Base-by-base conservation (phyloP, 345 rosid genomes). In the Murraya paniculata region DNA sequence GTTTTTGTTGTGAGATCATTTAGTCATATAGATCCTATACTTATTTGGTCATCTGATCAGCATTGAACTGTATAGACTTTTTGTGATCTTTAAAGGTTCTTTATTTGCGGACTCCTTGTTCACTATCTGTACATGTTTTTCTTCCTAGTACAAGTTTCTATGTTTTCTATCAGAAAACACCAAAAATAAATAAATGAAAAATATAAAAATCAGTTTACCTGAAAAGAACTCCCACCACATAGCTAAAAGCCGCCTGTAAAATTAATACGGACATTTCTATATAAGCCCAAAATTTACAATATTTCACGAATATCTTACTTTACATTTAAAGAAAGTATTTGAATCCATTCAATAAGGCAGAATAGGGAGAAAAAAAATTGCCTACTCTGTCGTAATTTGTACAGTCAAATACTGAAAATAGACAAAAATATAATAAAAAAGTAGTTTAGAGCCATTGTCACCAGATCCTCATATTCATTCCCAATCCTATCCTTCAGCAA, bases 171-270 rank as follows among this genome's bases (percentile, higher is more conserved):
- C 18, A 0, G 11, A 41, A 39, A 41, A 11, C 35, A 41, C 50
- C 0, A 41, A 10, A 41, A 2, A 10, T 41, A 41, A 41, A 41
- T 41, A 0, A 41, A 41, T 41, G 14, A 11, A 13, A 45, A 3
- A 11, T 45, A 76, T 41, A 78, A 21, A 21, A 31, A 77, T 74
- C 61, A 68, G 82, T 88, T 75, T 76, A 93, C 99, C 99, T 89
- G 94, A 89, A 90, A 83, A 88, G 78, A 64, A 90, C 97, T 68
- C 99, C 98, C 41, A 93, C 81, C 0, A 89, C 93, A 87, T 95
- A 95, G 79, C 98, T 95, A 56, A 88, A 72, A 62, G 97, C 97
- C 77, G 92, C 99, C 98, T 93, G 91, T 66, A 76, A 62, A 75
- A 76, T 71, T 8, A 76, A 76, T 31, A 64, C 28, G 58, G 79